Base-by-base conservation (phyloP, 1,284 basidiomycete genomes). In the Bjerkandera adusta region DNA sequence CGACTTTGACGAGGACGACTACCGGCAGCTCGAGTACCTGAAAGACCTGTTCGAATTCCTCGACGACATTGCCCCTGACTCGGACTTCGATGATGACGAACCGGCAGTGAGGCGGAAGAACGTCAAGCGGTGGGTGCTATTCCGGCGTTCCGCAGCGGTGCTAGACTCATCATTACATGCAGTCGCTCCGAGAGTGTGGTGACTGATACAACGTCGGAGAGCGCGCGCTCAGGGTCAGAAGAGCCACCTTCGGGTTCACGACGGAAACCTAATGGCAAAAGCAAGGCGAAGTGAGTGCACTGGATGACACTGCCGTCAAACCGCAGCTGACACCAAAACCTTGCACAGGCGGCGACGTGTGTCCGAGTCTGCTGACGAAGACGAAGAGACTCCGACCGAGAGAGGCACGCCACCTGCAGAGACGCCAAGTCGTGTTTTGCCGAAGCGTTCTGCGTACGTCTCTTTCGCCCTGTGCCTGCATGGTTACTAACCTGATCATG, bases 1-100 rank as follows among this genome's bases (percentile, higher is more conserved):
- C 45, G 72, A 70, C 33, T 85, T 91, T 57, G 81, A 76, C 53
- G 88, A 90, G 58, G 85, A 83, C 36, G 82, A 89, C 27, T 81
- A 77, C 49, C 66, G 83, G 46, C 71, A 83, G 46, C 62, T 75
- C 10, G 76, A 82, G 46, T 71, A 79, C 32, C 70, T 86, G 26
- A 72, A 79, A 34, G 73, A 76, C 0, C 57, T 85, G n/a, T 87
- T 88, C 55, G 71, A 76, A 37, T 84, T 84, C 58, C 57, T 89
- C 58, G 85, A 89, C 52, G 76, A 79, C 13, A 63, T 73, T 42
- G 59, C 67, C 15, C 68, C 71, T 3, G 57, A 66, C n/a, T 65
- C 60, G 16, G 81, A 81, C 7, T 77, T 71, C 2, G 80, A 85
- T 20, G 66, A 69, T 30, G 74, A 75, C 21, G 56, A 65, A 5